A percentile compares a stretch with the other conserved stretches of the same genome.
Conservation (phyloP, 192 early-diverging fungal species). For the Entophlyctis helioformis region DNA sequence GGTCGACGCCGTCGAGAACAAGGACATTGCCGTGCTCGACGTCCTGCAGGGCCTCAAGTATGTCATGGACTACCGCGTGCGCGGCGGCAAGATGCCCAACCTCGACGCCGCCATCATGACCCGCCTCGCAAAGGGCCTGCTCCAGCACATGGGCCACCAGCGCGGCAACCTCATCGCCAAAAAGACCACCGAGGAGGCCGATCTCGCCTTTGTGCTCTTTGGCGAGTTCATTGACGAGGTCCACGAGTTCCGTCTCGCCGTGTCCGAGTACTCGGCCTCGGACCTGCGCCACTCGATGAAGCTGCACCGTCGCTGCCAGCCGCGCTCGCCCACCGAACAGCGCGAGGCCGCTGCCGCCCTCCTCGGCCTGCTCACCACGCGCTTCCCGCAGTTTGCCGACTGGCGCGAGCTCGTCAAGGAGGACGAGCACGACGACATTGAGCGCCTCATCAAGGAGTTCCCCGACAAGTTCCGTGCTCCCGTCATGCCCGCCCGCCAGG, state of each 20-base stretch:
- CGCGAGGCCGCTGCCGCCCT: conserved; percentile 67
- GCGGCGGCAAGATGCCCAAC: conserved; percentile 68
- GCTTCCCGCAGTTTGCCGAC: conserved; percentile 69
- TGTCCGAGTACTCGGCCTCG: conserved; percentile 60
- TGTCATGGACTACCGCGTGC: conserved; percentile 87
- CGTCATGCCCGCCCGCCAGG: conserved; percentile 35
- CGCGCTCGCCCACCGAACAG: conserved; percentile 53
- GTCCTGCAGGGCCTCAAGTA: conserved; percentile 83
- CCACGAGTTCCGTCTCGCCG: conserved; percentile 74
- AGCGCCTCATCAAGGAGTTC: conserved; percentile 58
- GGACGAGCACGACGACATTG: conserved; percentile 63
- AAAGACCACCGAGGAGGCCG: conserved; percentile 59
- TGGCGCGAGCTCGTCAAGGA: conserved; percentile 85
- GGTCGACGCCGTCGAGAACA: conserved; percentile 54
- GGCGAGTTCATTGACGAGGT: conserved; percentile 93
- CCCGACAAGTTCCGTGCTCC: conserved; percentile 28
- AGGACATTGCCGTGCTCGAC: conserved; percentile 63
- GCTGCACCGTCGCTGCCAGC: conserved; percentile 62
- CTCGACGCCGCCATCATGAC: conserved; percentile 77
- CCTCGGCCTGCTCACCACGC: conserved; percentile 60
- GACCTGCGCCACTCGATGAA: conserved; percentile 70
- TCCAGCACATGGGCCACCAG: conserved; percentile 60
- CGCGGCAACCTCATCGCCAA: conserved; percentile 51
- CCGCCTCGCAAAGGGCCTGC: conserved; percentile 70
- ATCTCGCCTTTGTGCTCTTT: conserved; percentile 82